Base-by-base conservation (phyloP, 129 eudicot genomes). In the Gnaphalium uliginosum region DNA sequence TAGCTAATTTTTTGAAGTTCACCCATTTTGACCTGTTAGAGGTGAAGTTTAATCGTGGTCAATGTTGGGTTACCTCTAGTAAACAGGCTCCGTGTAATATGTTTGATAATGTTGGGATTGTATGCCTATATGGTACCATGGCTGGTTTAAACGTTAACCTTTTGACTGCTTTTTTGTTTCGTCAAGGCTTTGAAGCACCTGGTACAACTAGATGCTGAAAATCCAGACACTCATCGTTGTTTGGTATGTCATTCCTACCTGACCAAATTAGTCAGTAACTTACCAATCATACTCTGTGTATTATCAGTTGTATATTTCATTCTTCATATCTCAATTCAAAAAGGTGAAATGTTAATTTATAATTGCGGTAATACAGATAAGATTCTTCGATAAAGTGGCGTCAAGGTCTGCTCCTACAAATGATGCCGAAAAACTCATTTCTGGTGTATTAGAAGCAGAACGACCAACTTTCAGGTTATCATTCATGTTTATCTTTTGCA, bases 391-490 rank as follows among this genome's bases (percentile, higher is more conserved):
- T 63, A 89, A 84, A 78, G 90, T 91, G 67, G 88, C 85, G 74
- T 91, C 97, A 58, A 73, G 87, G 86, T 83, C 97, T 29, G 73
- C 90, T 84, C 99, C 97, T 56, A 89, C 79, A 58, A 87, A 89
- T 35, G 94, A 94, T 66, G 67, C 92, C 39, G 97, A 91, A 75
- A 87, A 87, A 69, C 96, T 94, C 62, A 77, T 94, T 60, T 89
- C 83, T 79, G 85, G 86, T 8, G 97, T 94, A 69, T 65, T 94
- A 85, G 97, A 91, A 79, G 99, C 96, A 60, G 99, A 94, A 82
- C 86, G 90, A 18, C 87, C 88, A 18, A 76, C 85, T 76, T 82
- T 94, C 78, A 94, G 99, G 99, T 91, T 53, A 53, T 75, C 26
- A 6, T 75, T 48, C 8, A 2, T 61, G 76, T 54, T 7, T 33